Percentiles rank a stretch among this genome's conserved stretches.
These are phyloP conservation scores for Dendrobium huoshanense DNA, from an alignment of 106 monocot genomes.

Conservation along the genomic window DNA sequence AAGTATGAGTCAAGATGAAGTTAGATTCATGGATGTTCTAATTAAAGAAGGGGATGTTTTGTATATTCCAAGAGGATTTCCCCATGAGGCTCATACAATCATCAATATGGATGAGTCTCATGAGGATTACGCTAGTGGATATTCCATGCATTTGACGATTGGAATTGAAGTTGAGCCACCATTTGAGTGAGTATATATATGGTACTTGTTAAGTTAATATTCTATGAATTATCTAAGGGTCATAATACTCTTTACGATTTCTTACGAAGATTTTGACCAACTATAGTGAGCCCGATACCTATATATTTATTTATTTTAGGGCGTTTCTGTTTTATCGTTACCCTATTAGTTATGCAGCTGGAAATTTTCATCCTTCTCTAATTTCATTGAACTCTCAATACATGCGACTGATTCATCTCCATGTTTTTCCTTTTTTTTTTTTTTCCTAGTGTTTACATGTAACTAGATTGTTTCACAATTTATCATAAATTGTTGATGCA, in stretches of 20 bases:
- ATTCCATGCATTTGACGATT: constrained; percentile 82
- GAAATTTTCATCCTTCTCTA: background rate
- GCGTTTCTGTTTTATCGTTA: background rate
- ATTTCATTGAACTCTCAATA: background rate
- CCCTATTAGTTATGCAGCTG: background rate
- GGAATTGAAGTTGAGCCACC: constrained; percentile 91
- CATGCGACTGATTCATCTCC: background rate
- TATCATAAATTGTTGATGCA: background rate
- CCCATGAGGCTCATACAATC: constrained; percentile 74
- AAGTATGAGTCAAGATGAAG: constrained; percentile 8
- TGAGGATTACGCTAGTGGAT: constrained; percentile 4
- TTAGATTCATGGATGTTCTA: constrained; percentile 18
- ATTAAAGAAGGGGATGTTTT: constrained; percentile 68
- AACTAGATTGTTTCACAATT: too few species aligned
- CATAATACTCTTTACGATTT: background rate
- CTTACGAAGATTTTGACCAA: background rate
- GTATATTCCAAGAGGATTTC: constrained; percentile 85
- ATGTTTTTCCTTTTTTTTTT: background rate
- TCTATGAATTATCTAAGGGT: background rate
- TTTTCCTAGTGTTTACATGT: too few species aligned
- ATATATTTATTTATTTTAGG: background rate
- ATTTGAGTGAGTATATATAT: constrained; percentile 62
- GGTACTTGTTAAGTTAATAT: background rate
- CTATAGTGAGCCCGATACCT: background rate
- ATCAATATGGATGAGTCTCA: constrained; percentile 14